A percentile compares a stretch with the other conserved stretches of the same genome.
phyloP scores from a whole-genome alignment of 2,329 filamentous ascomycete genomes.

The Cercospora zeina region DNA sequence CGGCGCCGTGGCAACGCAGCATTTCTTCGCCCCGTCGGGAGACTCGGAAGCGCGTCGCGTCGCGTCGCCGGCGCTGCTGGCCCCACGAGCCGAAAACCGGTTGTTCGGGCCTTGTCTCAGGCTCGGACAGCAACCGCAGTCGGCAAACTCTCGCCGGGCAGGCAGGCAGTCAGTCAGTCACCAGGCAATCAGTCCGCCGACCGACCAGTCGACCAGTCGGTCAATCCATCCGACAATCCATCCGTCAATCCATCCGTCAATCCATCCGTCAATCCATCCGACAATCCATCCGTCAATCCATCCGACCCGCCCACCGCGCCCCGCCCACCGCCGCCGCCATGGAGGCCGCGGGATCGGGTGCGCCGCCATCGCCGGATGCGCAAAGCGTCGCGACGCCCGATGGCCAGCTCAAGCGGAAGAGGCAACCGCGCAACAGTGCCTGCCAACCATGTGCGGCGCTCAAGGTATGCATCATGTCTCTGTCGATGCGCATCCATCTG shows the following conservation, averaged over 20 bases:
- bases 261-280: too few species aligned
- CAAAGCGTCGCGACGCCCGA: conserved; percentile 19
- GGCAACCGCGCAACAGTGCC: conserved; percentile 35
- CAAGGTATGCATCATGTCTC: conserved; percentile 28
- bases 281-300: too few species aligned
- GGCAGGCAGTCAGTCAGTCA: background rate
- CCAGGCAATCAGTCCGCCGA: too few species aligned
- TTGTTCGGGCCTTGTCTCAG: conserved; percentile 1
- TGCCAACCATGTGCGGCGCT: conserved; percentile 35
- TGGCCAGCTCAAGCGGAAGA: conserved; percentile 30
- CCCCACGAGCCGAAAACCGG: background rate
- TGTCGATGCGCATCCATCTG: background rate
- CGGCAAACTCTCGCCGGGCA: background rate
- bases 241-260: too few species aligned
- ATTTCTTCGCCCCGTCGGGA: too few species aligned
- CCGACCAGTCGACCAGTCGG: too few species aligned
- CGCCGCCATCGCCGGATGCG: conserved; percentile 10
- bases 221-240: too few species aligned
- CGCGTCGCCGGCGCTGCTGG: background rate
- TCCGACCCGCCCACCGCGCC: background rate
- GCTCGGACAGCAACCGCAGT: background rate
- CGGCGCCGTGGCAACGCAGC: too few species aligned
- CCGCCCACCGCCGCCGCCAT: background rate
- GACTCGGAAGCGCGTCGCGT: too few species aligned
- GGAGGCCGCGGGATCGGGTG: background rate